phyloP scores from a whole-genome alignment of 1,139 yeast genomes.

The Diutina mesorugosa region DNA sequence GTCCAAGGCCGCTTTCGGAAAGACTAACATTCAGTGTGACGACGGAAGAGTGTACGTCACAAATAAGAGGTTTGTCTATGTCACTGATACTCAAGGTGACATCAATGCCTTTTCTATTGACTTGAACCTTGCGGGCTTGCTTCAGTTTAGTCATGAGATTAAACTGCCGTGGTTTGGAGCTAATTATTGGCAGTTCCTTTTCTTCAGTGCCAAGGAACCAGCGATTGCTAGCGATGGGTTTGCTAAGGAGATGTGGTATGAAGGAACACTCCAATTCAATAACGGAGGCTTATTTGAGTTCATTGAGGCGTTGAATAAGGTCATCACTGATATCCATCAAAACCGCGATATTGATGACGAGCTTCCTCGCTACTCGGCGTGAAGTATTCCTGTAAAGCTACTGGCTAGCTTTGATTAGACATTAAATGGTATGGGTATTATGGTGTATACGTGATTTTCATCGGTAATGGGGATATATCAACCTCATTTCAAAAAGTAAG shows the following conservation, averaged over 20 bases:
- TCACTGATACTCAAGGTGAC: slow-evolving; percentile 27
- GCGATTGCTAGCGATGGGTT: slow-evolving; percentile 29
- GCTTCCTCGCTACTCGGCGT: slow-evolving; percentile 23
- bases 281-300: slow-evolving; percentile 38
- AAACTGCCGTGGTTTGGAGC: slow-evolving; percentile 46
- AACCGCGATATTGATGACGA: slow-evolving; percentile 31
- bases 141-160: slow-evolving; percentile 21
- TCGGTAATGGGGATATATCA: not conserved
- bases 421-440: not conserved
- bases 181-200: slow-evolving; percentile 34
- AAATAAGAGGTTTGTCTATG: slow-evolving; percentile 19
- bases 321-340: slow-evolving; percentile 19
- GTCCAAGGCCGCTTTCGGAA: not conserved
- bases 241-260: slow-evolving; percentile 25
- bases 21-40: slow-evolving; percentile 1
- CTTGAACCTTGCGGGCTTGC: slow-evolving; percentile 9
- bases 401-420: not conserved
- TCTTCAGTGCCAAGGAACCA: slow-evolving; percentile 18
- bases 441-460: too few species aligned
- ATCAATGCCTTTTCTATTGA: slow-evolving; percentile 22
- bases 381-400: not conserved
- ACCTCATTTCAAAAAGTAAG: not conserved
- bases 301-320: slow-evolving; percentile 14
- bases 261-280: slow-evolving; percentile 25
- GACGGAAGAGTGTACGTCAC: slow-evolving; percentile 26